Base-by-base conservation (phyloP, 139 green algal genomes). In the Bryopsis sp. region DNA sequence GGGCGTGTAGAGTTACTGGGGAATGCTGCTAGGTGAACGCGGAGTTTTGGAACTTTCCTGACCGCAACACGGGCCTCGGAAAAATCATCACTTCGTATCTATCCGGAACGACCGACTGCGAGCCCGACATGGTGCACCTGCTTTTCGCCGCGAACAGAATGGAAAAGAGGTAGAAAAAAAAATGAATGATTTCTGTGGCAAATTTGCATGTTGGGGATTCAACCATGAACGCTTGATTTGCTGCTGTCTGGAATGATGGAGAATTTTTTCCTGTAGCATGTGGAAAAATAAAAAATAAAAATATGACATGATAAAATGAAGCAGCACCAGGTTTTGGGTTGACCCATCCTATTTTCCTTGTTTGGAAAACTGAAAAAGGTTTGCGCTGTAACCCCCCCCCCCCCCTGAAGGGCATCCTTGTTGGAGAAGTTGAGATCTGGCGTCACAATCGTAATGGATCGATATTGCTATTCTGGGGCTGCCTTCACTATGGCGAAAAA, bases 101-200 rank as follows among this genome's bases (percentile, higher is more conserved):
- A 15, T 74, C 47, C 0, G 86, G 71, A 39, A 65, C 79, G 7
- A 47, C 64, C 2, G 84, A 94, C 6, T 70, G 89, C 32, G 80
- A 96, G 47, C 88, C 96, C 64, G 76, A 50, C 0, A 76, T 76
- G 0, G 75, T 96, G 0, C 94, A 99, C 70, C 75, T 97, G 26
- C 78, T 99, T 2, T 99, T 99, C 74, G 85, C 85, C 2, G 89
- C 85, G 15, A 99, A 99, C 69, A 74, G 94, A 24, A 92, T 84
- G 76, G 94, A 99, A 76, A 96, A 97, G 68, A 79, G 81, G 86
- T 90, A 39, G 19, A 47, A 8, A 37, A 2, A 36, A 1, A 19
- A 39, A 61, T 8, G 1, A 6, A 22, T 22, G 29, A 67, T 22
- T 8, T 31, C 8, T 19, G 15, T 8, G 11, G 54, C 15, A 28